A percentile compares a stretch with the other conserved stretches of the same genome.
Evolutionary conservation across 169 alveolate species (phyloP).

Genomic region (Perkinsus olseni): DNA sequence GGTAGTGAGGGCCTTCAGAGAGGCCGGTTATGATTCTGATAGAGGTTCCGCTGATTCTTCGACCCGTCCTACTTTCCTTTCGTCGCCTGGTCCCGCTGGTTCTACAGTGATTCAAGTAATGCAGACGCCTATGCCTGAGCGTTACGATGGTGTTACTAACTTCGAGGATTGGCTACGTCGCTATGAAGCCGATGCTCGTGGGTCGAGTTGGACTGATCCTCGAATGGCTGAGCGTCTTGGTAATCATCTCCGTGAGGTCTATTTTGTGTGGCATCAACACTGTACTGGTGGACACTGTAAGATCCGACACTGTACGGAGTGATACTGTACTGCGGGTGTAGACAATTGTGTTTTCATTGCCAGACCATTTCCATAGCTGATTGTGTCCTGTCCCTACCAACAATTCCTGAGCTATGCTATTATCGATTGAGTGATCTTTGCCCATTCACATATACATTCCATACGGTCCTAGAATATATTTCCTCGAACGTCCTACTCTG

Average conservation of each 20-base stretch:
- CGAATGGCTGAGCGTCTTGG: neutral
- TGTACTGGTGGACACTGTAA: too few relatives aligned
- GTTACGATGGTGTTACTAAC: neutral
- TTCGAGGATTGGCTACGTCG: neutral
- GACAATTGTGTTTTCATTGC: too few relatives aligned
- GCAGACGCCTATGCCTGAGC: neutral
- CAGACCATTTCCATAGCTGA: too few relatives aligned
- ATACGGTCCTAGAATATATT: too few relatives aligned
- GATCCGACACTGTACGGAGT: too few relatives aligned
- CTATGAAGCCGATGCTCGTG: neutral
- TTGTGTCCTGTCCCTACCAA: too few relatives aligned
- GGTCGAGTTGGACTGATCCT: neutral
- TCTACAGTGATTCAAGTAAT: neutral
- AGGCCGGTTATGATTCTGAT: neutral
- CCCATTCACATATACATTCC: too few relatives aligned
- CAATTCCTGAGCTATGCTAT: too few relatives aligned
- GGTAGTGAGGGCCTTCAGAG: neutral
- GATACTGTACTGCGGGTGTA: too few relatives aligned
- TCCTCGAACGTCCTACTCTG: neutral
- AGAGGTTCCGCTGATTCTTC: neutral
- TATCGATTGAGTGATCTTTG: too few relatives aligned
- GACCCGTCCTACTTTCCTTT: neutral
- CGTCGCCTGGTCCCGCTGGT: neutral
- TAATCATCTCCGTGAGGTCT: neutral
- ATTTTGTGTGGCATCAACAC: too few relatives aligned